A percentile compares a stretch with the other conserved stretches of the same genome.
Conservation (phyloP, 805 yeast species). For the Myxozyma geophila region DNA sequence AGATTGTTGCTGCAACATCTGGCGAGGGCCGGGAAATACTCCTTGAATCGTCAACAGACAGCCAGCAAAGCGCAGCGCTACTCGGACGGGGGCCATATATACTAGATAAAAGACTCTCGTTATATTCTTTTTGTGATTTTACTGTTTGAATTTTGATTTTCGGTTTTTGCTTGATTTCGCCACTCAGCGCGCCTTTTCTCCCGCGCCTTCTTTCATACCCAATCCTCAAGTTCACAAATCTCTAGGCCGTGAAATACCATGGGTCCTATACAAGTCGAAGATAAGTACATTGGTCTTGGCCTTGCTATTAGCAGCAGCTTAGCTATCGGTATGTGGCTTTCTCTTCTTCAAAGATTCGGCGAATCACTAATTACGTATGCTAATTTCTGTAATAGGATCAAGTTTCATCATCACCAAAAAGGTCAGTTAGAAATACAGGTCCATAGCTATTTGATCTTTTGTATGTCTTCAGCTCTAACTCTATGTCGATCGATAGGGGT, state of each 20-base stretch:
- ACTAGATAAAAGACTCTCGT: neutral
- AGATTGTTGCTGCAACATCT: slow-evolving; percentile 2
- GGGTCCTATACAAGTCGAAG: slow-evolving; percentile 55
- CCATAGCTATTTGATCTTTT: neutral
- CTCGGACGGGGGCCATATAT: too few relatives aligned
- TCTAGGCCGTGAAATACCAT: neutral
- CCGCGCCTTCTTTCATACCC: neutral
- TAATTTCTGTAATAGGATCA: slow-evolving; percentile 27
- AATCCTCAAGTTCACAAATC: neutral
- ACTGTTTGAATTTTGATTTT: neutral
- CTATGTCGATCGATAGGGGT: slow-evolving; percentile 51
- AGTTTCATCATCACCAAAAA: slow-evolving; percentile 81
- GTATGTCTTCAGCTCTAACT: neutral
- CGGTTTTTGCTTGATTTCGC: neutral
- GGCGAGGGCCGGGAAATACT: too few relatives aligned
- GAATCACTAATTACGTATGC: neutral
- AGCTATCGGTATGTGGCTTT: slow-evolving; percentile 78
- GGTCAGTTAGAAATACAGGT: slow-evolving; percentile 16
- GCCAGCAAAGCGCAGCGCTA: too few relatives aligned
- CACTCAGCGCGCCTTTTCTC: neutral
- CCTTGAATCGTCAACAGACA: too few relatives aligned
- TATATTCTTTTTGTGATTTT: neutral
- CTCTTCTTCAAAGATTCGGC: neutral
- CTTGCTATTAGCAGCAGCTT: slow-evolving; percentile 84
- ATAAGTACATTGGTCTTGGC: slow-evolving; percentile 85